These are phyloP conservation scores for Batrachochytrium dendrobatidis DNA, from an alignment of 371 early-diverging fungal species.

Conservation along the genomic window DNA sequence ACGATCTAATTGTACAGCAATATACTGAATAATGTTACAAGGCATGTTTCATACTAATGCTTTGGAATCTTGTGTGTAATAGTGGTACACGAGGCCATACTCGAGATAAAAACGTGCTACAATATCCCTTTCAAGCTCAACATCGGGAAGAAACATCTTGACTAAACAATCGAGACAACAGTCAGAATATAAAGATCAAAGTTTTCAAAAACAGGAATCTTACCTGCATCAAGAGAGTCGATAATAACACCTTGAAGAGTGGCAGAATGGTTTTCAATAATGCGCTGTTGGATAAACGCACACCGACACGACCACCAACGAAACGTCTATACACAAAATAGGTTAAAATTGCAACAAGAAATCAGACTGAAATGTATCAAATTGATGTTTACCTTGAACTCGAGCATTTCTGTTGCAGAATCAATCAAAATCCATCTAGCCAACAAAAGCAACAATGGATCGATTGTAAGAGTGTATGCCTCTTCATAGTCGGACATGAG, in stretches of 20 bases:
- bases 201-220: not conserved
- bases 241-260: conserved; percentile 49
- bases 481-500: conserved; percentile 78
- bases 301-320: conserved; percentile 72
- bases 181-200: not conserved
- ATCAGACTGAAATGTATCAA: not conserved
- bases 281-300: conserved; percentile 69
- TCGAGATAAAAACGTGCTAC: conserved; percentile 67
- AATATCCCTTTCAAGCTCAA: conserved; percentile 24
- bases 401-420: conserved; percentile 6
- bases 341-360: not conserved
- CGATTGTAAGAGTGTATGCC: conserved; percentile 68
- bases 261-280: conserved; percentile 80
- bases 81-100: conserved; percentile 64
- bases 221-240: conserved; percentile 28
- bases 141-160: not conserved
- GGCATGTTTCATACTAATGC: conserved; percentile 54
- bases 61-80: conserved; percentile 63
- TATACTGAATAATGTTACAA: no score
- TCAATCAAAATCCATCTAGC: conserved; percentile 62
- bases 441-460: conserved; percentile 58
- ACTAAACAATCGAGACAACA: not conserved
- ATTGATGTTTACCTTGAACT: conserved; percentile 15
- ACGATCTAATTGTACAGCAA: no score
- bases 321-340: conserved; percentile 12